phyloP scores from a whole-genome alignment of 306 rosid genomes.

The Acacia acuminata region DNA sequence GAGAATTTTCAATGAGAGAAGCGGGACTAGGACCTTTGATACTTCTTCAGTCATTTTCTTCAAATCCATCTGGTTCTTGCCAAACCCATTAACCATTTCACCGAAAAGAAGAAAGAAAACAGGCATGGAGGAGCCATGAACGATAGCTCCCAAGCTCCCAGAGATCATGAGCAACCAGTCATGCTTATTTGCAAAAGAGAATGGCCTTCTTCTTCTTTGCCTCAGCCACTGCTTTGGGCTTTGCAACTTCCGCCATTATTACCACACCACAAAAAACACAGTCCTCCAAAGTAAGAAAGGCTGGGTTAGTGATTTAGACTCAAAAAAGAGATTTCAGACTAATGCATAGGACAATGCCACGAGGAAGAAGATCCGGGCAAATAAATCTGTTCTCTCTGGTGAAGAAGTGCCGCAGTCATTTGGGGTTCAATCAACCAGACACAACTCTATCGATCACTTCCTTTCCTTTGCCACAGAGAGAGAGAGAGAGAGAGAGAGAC shows the following conservation, averaged over 20 bases:
- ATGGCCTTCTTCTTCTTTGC: conserved; percentile 95
- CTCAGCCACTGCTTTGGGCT: conserved; percentile 71
- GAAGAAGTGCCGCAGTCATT: conserved; percentile 40
- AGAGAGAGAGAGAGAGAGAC: neutral
- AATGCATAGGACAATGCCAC: conserved; percentile 37
- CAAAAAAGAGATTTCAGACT: conserved; percentile 1
- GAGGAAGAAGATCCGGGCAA: conserved; percentile 38
- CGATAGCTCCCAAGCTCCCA: conserved; percentile 85
- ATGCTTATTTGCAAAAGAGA: conserved; percentile 86
- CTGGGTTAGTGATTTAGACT: neutral
- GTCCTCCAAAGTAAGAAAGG: neutral
- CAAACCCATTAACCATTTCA: conserved; percentile 96
- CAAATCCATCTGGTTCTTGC: conserved; percentile 85
- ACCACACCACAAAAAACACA: conserved; percentile 18
- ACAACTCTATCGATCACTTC: neutral
- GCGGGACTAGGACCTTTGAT: conserved; percentile 53
- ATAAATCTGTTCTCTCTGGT: conserved; percentile 19
- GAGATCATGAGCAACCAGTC: conserved; percentile 74
- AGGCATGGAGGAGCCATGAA: conserved; percentile 99
- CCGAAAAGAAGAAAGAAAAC: conserved; percentile 94
- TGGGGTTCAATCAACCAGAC: conserved; percentile 29
- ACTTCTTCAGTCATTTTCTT: conserved; percentile 92
- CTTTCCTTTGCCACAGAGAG: neutral
- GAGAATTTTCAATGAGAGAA: neutral
- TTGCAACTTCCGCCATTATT: conserved; percentile 62